These are phyloP conservation scores for Coemansia sp. DNA, from an alignment of 192 early-diverging fungal genomes.

Conservation along the genomic window DNA sequence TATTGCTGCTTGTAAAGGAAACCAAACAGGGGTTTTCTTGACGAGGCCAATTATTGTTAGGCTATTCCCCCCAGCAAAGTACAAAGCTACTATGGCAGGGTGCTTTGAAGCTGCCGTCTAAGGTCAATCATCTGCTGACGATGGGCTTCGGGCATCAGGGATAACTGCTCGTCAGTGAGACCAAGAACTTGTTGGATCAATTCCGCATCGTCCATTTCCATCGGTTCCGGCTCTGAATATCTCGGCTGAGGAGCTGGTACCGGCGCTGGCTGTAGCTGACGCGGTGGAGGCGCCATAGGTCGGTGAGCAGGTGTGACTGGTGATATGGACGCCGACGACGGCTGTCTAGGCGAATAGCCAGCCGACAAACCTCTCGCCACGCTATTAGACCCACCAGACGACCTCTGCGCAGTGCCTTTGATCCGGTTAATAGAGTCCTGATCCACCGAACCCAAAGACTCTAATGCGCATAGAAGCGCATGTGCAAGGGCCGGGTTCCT, in stretches of 20 bases:
- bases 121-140: slow-evolving; percentile 71
- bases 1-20: no score
- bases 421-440: slow-evolving; percentile 12
- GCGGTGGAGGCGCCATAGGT: neutral
- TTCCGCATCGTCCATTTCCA: slow-evolving; percentile 66
- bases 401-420: neutral
- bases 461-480: slow-evolving; percentile 24
- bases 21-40: neutral
- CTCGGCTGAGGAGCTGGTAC: neutral
- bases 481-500: slow-evolving; percentile 41
- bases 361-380: neutral
- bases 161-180: slow-evolving; percentile 80
- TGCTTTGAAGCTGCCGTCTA: slow-evolving; percentile 26
- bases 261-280: neutral
- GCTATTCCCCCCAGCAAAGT: neutral
- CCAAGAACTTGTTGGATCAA: slow-evolving; percentile 78
- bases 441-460: slow-evolving; percentile 20
- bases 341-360: neutral
- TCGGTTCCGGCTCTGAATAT: slow-evolving; percentile 15
- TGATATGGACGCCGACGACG: neutral
- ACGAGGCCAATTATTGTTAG: neutral
- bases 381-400: neutral
- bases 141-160: slow-evolving; percentile 75
- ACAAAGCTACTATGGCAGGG: neutral
- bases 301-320: neutral